Evolutionary conservation across 2,329 filamentous ascomycete genomes (phyloP), one percentile per base, ranked within the genome.

Genomic region (Hypoxylon sp.): DNA sequence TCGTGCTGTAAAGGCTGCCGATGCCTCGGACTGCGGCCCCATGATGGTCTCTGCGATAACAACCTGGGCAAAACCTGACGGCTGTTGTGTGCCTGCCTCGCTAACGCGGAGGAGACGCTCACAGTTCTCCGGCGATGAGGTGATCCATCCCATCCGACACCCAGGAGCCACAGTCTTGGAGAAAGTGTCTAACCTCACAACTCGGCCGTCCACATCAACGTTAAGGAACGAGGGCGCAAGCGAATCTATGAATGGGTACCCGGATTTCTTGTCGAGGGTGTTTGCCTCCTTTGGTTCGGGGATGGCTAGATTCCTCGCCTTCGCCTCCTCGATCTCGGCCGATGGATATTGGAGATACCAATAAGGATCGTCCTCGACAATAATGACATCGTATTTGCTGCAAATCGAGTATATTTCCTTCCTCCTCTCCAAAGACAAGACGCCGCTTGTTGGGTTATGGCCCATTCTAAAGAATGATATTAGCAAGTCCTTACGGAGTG

Each of bases 341-440:
- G 92, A 92, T 0, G 93, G 93, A 79, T 89, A 98, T 78, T 98
- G 95, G 7, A 98, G 85, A 79, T 96, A 95, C 93, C 93, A 98
- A 82, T 98, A 98, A 5, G 95, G 95, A 69, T 98, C 94, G 75
- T 98, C 95, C 80, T 98, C 95, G 68, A 97, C 82, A 71, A 98
- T 97, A 75, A 98, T 88, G 69, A 98, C 87, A 79, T 98, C 94
- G 81, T 93, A 97, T 77, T 91, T 88, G 78, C 89, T 89, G 80
- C 92, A 96, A 13, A 98, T 78, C 17, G 86, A 88, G 77, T 98
- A 98, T 29, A 98, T 86, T 56, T 94, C 89, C 74, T 88, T 91
- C 61, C 93, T 88, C 44, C 95, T 89, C 74, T 91, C 82, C 8
- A 96, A 78, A 2, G 92, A 90, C 1, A 97, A 84, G 2, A 92